These are phyloP conservation scores for Takashimella tepidaria DNA, from an alignment of 1,284 basidiomycete species.

Conservation along the genomic window DNA sequence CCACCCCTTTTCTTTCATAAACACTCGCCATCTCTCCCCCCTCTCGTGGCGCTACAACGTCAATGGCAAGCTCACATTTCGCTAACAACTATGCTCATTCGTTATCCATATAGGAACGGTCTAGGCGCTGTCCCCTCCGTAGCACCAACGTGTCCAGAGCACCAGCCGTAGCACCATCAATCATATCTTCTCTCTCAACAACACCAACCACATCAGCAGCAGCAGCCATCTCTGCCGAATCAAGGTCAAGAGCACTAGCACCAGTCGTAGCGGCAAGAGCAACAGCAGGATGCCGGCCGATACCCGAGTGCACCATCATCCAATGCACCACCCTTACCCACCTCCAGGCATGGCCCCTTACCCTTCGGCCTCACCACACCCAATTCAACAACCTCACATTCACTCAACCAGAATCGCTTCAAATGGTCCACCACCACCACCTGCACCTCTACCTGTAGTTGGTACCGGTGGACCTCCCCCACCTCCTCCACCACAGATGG, in stretches of 20 bases:
- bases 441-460: constrained; percentile 18
- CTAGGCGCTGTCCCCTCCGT: no score
- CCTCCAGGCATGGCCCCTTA: constrained; percentile 12
- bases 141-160: no score
- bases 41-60: constrained; percentile 9
- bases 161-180: no score
- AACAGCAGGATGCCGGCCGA: constrained; percentile 10
- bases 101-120: no score
- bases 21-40: constrained; percentile 2
- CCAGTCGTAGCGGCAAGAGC: no score
- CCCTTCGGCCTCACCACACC: constrained; percentile 12
- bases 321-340: constrained; percentile 17
- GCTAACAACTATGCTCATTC: no score
- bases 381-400: constrained; percentile 18
- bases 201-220: no score
- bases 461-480: background rate
- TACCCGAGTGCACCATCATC: constrained; percentile 15
- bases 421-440: constrained; percentile 26
- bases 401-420: constrained; percentile 24
- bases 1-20: background rate
- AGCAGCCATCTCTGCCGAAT: no score
- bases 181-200: no score
- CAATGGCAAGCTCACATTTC: no score
- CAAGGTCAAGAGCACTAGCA: no score
- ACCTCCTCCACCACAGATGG: constrained; percentile 14